Evolutionary conservation across 2,329 filamentous ascomycete species (phyloP).

Genomic region (Fusarium pilosicola): DNA sequence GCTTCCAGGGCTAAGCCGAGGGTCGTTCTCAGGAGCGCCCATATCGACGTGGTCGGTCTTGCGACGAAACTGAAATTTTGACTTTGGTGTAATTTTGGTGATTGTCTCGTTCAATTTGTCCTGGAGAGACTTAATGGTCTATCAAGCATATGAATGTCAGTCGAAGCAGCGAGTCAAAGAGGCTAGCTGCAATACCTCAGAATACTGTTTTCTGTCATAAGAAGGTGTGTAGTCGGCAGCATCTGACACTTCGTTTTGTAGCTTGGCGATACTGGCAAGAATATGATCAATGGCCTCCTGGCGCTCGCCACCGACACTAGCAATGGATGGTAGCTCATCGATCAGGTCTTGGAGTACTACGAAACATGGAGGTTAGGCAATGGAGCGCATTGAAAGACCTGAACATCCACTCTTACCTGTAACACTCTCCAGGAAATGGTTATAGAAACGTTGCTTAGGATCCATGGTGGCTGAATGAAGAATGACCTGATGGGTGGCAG

Average conservation of each 20-base stretch:
- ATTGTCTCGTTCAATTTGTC: conserved; percentile 80
- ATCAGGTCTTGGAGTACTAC: conserved; percentile 82
- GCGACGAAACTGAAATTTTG: conserved; percentile 83
- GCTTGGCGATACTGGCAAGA: conserved; percentile 78
- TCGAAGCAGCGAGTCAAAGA: background rate
- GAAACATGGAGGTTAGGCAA: conserved; percentile 3
- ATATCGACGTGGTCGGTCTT: conserved; percentile 53
- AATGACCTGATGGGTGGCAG: conserved; percentile 38
- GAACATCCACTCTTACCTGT: conserved; percentile 62
- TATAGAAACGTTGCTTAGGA: conserved; percentile 82
- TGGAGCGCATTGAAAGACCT: background rate
- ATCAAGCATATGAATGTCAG: conserved; percentile 2
- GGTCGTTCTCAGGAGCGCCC: conserved; percentile 56
- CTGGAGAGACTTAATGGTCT: conserved; percentile 83
- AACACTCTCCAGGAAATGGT: conserved; percentile 81
- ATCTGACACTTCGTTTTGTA: conserved; percentile 88
- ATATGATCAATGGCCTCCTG: conserved; percentile 84
- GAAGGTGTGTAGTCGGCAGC: conserved; percentile 83
- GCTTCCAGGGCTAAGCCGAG: conserved; percentile 53
- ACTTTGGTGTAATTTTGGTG: conserved; percentile 74
- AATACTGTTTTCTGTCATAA: conserved; percentile 89
- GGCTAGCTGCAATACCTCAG: conserved; percentile 65
- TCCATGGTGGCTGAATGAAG: conserved; percentile 47
- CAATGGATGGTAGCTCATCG: conserved; percentile 69
- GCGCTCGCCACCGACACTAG: conserved; percentile 75